These are phyloP conservation scores for Blastobotrys attinorum DNA, from an alignment of 805 yeast species.

Conservation along the genomic window DNA sequence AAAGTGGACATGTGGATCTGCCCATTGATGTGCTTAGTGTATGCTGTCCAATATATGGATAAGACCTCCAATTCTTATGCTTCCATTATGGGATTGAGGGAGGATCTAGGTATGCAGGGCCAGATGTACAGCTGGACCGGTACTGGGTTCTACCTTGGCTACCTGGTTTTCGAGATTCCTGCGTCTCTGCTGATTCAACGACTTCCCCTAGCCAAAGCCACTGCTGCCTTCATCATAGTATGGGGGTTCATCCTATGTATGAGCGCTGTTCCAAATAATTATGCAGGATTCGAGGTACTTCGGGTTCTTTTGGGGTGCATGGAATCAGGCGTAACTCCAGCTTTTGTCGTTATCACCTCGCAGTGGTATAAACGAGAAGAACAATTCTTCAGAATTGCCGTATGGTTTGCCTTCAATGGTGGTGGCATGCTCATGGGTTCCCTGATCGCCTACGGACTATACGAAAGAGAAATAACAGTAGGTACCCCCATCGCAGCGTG, in stretches of 20 bases:
- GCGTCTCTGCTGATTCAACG: constrained; percentile 41
- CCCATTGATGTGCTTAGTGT: constrained; percentile 43
- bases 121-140: constrained; percentile 43
- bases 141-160: constrained; percentile 57
- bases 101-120: constrained; percentile 40
- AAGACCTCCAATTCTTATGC: constrained; percentile 46
- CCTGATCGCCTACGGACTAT: constrained; percentile 41
- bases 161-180: constrained; percentile 48
- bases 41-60: constrained; percentile 54
- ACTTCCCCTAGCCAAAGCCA: constrained; percentile 48
- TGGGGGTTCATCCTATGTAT: constrained; percentile 55
- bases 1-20: constrained; percentile 47
- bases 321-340: constrained; percentile 51
- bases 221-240: constrained; percentile 40
- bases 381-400: constrained; percentile 38
- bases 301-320: constrained; percentile 44
- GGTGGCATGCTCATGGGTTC: constrained; percentile 40
- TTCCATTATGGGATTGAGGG: constrained; percentile 43
- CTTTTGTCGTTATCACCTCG: constrained; percentile 47
- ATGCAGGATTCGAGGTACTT: constrained; percentile 38
- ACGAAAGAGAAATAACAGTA: constrained; percentile 12
- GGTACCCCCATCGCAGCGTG: constrained; percentile 35
- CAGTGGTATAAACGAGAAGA: constrained; percentile 46
- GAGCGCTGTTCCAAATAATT: constrained; percentile 39
- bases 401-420: constrained; percentile 39